Percentiles rank a stretch among this genome's conserved stretches.
Conservation (phyloP, 257 asterid species). For the Nicotiana noctiflora region DNA sequence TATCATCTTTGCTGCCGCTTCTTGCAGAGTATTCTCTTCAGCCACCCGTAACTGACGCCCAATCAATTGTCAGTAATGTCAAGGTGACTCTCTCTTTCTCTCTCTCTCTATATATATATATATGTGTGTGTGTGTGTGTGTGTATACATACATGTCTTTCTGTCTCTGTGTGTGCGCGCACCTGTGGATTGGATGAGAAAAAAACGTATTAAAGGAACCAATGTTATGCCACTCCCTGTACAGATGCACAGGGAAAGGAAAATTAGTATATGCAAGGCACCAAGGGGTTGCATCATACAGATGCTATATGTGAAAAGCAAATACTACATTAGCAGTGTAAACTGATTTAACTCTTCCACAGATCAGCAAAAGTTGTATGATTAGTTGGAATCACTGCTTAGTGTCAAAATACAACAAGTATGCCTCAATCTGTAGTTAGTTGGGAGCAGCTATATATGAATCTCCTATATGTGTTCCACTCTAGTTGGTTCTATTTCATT, state of each 20-base stretch:
- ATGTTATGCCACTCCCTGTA: not conserved
- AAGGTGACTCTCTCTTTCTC: constrained; percentile 37
- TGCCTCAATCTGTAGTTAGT: constrained; percentile 1
- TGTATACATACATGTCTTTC: too few relatives aligned
- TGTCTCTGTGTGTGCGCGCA: too few relatives aligned
- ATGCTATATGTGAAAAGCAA: not conserved
- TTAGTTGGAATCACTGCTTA: not conserved
- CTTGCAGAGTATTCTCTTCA: constrained; percentile 93
- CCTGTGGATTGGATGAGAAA: too few relatives aligned
- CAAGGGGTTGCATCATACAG: not conserved
- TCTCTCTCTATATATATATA: too few relatives aligned
- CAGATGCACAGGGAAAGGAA: not conserved
- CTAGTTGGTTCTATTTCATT: not conserved
- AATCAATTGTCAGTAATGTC: constrained; percentile 84
- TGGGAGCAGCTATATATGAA: not conserved
- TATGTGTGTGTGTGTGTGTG: too few relatives aligned
- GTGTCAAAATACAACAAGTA: not conserved
- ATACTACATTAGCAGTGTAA: not conserved
- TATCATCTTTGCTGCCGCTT: constrained; percentile 82
- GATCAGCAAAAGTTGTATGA: not conserved
- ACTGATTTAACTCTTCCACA: constrained; percentile 1
- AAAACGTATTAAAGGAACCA: not conserved
- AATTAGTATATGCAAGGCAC: not conserved
- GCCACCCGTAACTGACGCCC: constrained; percentile 88
- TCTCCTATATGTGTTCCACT: not conserved